Evolutionary conservation across 1,284 basidiomycete genomes (phyloP), one percentile per base, ranked within the genome.

Genomic region (Cutaneotrichosporon curvatum): DNA sequence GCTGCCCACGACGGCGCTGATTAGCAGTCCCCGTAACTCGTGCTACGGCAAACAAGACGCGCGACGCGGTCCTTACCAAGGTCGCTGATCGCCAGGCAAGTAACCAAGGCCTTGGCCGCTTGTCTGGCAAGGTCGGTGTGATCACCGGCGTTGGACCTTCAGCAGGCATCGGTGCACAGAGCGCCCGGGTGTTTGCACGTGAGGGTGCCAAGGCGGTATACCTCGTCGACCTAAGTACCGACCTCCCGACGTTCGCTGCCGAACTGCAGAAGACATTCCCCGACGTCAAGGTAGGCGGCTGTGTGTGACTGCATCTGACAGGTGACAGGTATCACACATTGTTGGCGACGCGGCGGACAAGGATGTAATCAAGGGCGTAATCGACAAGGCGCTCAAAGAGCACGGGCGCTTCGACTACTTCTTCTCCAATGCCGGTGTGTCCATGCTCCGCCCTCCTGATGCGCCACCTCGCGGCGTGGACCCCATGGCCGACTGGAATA

Each of bases 331-430:
- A 25, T 54, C 56, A n/a, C 56, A 75, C 5, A 62, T 84, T 30
- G 78, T 82, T 65, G 89, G 80, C 12, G 91, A 96, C 63, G 89
- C 89, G 7, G 82, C 89, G 12, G 82, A 88, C 60, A 83, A 90
- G 49, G 58, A 70, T n/a, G 78, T 82, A 14, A 83, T 95, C 52
- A 75, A 77, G 25, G 72, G 68, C 4, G 64, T 91, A 2, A 87
- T 89, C 68, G 73, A 84, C 50, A 81, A 76, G 52, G 85, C 84
- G 2, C 58, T 91, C 15, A 67, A 78, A 33, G 89, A 95, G 54
- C 82, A 90, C 61, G 88, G 88, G 2, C 78, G 81, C 39, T 75
- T 95, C 15, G 92, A 96, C 59, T 83, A 94, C 56, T 95, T 92
- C 76, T 95, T 90, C 64, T 91, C 91, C 32, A 95, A 96, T 63